These are phyloP conservation scores for Xylaria multiplex DNA, from an alignment of 2,329 filamentous ascomycete species.

Conservation along the genomic window DNA sequence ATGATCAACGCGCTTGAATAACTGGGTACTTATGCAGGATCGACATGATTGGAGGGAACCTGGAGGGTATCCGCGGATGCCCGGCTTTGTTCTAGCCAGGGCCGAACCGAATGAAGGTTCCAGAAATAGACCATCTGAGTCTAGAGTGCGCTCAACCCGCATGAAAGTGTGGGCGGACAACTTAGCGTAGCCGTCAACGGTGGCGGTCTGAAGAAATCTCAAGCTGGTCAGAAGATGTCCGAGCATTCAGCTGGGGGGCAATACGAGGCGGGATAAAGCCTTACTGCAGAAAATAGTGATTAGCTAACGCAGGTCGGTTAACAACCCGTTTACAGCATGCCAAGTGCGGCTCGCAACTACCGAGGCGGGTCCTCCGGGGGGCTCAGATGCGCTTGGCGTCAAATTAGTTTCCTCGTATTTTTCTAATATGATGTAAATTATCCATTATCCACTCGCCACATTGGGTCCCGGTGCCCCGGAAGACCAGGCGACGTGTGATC, in stretches of 20 bases:
- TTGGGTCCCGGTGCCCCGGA: neutral
- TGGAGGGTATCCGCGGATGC: too few species aligned
- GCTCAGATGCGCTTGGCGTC: conserved; percentile 17
- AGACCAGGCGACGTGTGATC: neutral
- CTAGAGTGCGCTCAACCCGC: neutral
- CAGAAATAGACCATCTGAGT: neutral
- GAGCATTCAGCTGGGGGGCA: conserved; percentile 9
- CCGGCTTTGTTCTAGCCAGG: neutral
- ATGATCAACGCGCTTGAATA: too few species aligned
- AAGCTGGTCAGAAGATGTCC: too few species aligned
- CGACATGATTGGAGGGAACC: too few species aligned
- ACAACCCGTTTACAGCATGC: neutral
- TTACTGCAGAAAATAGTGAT: neutral
- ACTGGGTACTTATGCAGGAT: too few species aligned
- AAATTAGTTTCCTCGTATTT: conserved; percentile 23
- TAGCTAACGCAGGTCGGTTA: neutral
- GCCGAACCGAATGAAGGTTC: neutral
- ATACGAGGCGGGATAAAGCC: conserved; percentile 21
- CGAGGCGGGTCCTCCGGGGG: conserved; percentile 7
- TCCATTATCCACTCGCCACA: neutral
- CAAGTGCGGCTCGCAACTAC: conserved; percentile 1
- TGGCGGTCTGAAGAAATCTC: neutral
- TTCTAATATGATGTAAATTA: conserved; percentile 14
- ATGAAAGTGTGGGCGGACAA: too few species aligned
- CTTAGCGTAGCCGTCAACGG: neutral